Base-by-base conservation (phyloP, 345 rosid genomes). In the Acer yangbiense region DNA sequence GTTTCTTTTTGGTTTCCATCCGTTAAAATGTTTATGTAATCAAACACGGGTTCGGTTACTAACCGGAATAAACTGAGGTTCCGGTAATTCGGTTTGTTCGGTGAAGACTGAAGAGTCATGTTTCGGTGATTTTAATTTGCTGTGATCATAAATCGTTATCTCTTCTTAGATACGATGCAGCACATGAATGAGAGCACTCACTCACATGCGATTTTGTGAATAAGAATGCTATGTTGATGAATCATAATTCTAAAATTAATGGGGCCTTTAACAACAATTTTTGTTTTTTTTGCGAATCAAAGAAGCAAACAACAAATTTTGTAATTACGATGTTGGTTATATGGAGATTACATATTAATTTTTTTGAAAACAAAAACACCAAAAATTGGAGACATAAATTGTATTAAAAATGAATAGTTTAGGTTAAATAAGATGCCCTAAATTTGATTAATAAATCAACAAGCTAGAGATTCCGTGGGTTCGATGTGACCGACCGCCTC, bases 401-500 rank as follows among this genome's bases (percentile, higher is more conserved):
- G 18, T 25, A 70, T n/a, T 2, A 55, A 55, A 21, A 44, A 62
- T 3, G 9, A 73, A 8, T 39, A 58, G 35, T n/a, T 35, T 58
- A 39, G 50, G 7, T 11, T 10, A 29, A 29, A 2, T 13, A 14
- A 14, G 73, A 11, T 23, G 58, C 39, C 13, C 17, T 71, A 8
- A 71, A 43, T 73, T 11, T n/a, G 7, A 61, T 13, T 10, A 48
- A 43, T 17, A 32, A 18, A 64, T 2, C 4, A 27, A 25, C 4
- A 2, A 7, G 12, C 6, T 32, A 57, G 46, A 78, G 81, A 76
- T 76, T 73, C 79, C 86, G 77, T 74, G 83, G 78, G 82, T 48
- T 71, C 1, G 79, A 85, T 43, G 80, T 80, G 83, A 75, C 65
- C 65, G 78, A 72, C 81, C n/a, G 79, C 64, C 77, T 43, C 41